Evolutionary conservation across 805 yeast genomes (phyloP).

Genomic region (Jamesozyma piceae): DNA sequence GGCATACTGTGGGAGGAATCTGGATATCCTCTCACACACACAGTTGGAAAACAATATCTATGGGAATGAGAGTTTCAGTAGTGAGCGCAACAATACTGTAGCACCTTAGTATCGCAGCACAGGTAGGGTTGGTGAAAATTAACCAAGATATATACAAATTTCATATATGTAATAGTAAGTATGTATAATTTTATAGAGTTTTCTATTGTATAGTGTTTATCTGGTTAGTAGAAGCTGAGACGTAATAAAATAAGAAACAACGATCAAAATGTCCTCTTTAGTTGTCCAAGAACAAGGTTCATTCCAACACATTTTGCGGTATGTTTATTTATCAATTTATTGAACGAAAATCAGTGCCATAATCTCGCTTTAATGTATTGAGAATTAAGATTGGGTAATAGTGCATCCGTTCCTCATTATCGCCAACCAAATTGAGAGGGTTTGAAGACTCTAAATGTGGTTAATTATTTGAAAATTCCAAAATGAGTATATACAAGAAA

Average conservation of each 20-base stretch:
- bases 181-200: not conserved
- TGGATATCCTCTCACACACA: too few species aligned
- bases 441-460: too few species aligned
- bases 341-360: not conserved
- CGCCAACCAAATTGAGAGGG: too few species aligned
- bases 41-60: too few species aligned
- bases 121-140: not conserved
- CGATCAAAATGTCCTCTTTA: conserved; percentile 68
- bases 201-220: too few species aligned
- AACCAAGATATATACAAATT: conserved; percentile 1
- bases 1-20: too few species aligned
- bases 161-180: not conserved
- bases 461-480: too few species aligned
- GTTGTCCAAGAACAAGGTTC: conserved; percentile 98
- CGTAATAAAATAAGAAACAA: conserved; percentile 1
- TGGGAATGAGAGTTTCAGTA: not conserved
- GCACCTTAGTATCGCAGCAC: not conserved
- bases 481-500: too few species aligned
- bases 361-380: not conserved
- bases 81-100: not conserved
- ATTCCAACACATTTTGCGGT: conserved; percentile 99
- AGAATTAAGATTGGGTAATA: too few species aligned
- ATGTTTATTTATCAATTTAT: conserved; percentile 35
- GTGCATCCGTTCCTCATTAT: too few species aligned
- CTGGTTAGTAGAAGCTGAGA: too few species aligned